These are phyloP conservation scores for Phytophthora pisi DNA, from an alignment of 352 stramenopile genomes.

Conservation along the genomic window DNA sequence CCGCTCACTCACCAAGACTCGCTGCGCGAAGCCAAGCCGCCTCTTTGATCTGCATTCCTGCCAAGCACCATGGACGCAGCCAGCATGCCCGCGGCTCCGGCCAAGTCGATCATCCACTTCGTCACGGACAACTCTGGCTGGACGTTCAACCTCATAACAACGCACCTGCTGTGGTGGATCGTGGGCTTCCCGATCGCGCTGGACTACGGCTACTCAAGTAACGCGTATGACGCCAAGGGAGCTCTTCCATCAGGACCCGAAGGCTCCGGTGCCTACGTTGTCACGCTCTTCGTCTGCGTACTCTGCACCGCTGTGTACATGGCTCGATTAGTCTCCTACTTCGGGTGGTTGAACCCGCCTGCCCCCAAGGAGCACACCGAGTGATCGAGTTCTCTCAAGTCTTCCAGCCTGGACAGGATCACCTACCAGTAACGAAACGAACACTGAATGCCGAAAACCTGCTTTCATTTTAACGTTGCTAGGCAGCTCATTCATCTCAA, in stretches of 20 bases:
- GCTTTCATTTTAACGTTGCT: constrained; percentile 32
- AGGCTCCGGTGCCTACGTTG: constrained; percentile 78
- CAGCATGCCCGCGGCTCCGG: constrained; percentile 9
- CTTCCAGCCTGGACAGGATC: background rate
- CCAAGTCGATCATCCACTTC: constrained; percentile 63
- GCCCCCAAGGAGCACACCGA: constrained; percentile 42
- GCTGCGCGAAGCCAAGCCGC: constrained; percentile 5
- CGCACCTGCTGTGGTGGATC: constrained; percentile 84
- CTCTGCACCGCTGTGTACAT: constrained; percentile 79
- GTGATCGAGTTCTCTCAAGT: constrained; percentile 10
- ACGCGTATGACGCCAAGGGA: constrained; percentile 76
- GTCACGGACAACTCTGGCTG: constrained; percentile 78
- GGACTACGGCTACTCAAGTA: constrained; percentile 83
- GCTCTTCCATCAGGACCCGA: constrained; percentile 79
- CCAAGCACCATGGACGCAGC: constrained; percentile 29
- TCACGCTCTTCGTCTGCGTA: constrained; percentile 79
- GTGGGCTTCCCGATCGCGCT: constrained; percentile 76
- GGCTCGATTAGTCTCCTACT: constrained; percentile 57
- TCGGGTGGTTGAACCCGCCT: constrained; percentile 39
- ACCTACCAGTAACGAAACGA: constrained; percentile 3
- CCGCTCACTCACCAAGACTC: constrained; percentile 13
- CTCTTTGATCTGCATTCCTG: constrained; percentile 2
- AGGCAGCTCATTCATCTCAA: constrained; percentile 19
- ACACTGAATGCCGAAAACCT: constrained; percentile 30
- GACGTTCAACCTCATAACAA: constrained; percentile 87